Evolutionary conservation across 352 stramenopile species (phyloP).

Genomic region (Pythium insidiosum): DNA sequence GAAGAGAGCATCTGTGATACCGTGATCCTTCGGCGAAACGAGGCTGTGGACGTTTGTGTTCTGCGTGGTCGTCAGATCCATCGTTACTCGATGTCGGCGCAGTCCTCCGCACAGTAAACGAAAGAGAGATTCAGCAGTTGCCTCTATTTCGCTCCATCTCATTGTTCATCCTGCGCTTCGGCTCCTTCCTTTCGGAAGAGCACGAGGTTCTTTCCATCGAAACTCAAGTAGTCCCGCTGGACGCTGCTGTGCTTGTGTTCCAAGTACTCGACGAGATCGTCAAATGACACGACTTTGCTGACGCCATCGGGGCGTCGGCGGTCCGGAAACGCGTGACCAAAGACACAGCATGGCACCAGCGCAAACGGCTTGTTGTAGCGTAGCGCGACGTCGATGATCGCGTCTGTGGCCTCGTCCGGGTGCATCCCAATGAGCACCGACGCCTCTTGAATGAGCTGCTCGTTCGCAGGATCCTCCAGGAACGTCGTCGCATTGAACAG

Average conservation of each 20-base stretch:
- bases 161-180: too few relatives aligned
- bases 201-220: conserved; percentile 83
- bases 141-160: too few relatives aligned
- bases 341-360: conserved; percentile 96
- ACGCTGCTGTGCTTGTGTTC: conserved; percentile 56
- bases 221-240: conserved; percentile 52
- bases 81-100: too few relatives aligned
- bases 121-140: too few relatives aligned
- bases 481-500: conserved; percentile 61
- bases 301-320: conserved; percentile 29
- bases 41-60: too few relatives aligned
- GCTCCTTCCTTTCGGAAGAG: conserved; percentile 61
- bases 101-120: too few relatives aligned
- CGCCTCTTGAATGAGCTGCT: conserved; percentile 50
- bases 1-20: too few relatives aligned
- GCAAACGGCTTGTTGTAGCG: conserved; percentile 90
- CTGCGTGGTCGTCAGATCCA: too few relatives aligned
- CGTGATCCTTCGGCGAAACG: too few relatives aligned
- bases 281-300: conserved; percentile 62
- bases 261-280: conserved; percentile 76
- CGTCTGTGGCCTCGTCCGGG: conserved; percentile 93
- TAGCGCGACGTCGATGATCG: conserved; percentile 90
- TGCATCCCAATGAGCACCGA: conserved; percentile 91
- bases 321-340: conserved; percentile 86
- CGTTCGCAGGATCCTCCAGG: conserved; percentile 32